Percentiles rank a stretch among this genome's conserved stretches.
These are phyloP conservation scores for Chrysoporthe deuterocubensis DNA, from an alignment of 2,329 filamentous ascomycete genomes.

Conservation along the genomic window DNA sequence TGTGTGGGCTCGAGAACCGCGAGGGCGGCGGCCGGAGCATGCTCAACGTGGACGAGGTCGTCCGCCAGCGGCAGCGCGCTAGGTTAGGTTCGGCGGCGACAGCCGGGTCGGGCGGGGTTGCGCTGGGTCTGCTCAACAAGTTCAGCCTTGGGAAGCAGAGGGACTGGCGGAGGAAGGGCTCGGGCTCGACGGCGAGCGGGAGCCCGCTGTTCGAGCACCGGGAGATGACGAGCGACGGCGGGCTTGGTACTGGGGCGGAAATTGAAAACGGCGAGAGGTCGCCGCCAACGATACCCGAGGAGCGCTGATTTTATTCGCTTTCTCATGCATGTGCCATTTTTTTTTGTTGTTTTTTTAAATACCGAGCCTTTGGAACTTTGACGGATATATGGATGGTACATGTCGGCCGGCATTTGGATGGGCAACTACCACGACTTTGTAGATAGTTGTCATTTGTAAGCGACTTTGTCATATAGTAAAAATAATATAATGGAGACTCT, in stretches of 20 bases:
- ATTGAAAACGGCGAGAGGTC: background rate
- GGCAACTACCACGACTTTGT: background rate
- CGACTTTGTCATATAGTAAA: background rate
- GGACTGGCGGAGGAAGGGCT: constrained; percentile 4
- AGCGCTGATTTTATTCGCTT: background rate
- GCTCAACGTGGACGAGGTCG: constrained; percentile 11
- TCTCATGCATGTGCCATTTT: background rate
- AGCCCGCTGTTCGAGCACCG: constrained; percentile 21
- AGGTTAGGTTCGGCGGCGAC: constrained; percentile 10
- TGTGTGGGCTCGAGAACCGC: constrained; percentile 9
- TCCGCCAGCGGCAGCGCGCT: background rate
- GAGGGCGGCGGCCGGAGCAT: constrained; percentile 15
- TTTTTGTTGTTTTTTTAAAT: background rate
- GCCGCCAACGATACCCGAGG: constrained; percentile 2
- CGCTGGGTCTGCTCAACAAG: constrained; percentile 15
- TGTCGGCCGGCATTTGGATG: background rate
- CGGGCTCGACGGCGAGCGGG: constrained; percentile 14
- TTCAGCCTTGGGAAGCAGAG: constrained; percentile 20
- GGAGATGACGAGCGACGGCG: constrained; percentile 18
- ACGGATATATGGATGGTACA: background rate
- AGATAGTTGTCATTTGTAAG: background rate
- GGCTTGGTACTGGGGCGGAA: background rate
- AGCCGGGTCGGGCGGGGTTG: background rate
- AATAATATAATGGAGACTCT: background rate
- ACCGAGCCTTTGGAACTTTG: background rate